Conservation (phyloP, 768 basidiomycete genomes). For the Punctularia strigosozonata region DNA sequence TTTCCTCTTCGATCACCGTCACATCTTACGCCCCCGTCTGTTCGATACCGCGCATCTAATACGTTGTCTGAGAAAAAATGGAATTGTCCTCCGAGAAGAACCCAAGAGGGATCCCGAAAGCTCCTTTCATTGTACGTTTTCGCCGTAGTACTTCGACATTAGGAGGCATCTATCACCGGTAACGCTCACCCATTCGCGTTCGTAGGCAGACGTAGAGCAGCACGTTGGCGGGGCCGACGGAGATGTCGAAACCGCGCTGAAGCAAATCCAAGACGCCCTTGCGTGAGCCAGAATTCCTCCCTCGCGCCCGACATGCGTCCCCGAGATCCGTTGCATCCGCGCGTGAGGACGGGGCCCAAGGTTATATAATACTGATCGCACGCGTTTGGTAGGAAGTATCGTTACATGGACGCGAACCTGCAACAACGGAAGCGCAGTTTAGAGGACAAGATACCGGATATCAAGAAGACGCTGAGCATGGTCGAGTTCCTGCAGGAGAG, state of each 20-base stretch:
- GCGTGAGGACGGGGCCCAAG: no score
- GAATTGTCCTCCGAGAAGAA: constrained; percentile 43
- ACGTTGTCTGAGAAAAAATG: constrained; percentile 8
- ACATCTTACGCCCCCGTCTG: no score
- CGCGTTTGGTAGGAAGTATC: constrained; percentile 74
- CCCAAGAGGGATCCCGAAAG: constrained; percentile 88
- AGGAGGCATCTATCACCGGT: background rate
- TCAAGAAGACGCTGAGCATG: constrained; percentile 84
- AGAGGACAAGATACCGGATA: constrained; percentile 94
- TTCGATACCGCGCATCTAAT: no score
- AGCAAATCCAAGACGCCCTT: constrained; percentile 82
- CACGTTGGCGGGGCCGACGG: constrained; percentile 73
- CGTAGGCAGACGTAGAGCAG: constrained; percentile 75
- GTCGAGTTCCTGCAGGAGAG: constrained; percentile 70
- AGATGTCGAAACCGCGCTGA: constrained; percentile 68
- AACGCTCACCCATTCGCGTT: background rate
- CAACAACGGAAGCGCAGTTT: constrained; percentile 66
- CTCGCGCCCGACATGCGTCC: constrained; percentile 3
- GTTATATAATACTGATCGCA: background rate
- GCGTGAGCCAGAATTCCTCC: constrained; percentile 47
- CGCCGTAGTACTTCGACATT: constrained; percentile 2
- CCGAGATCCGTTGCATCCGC: background rate
- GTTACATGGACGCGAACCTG: constrained; percentile 90
- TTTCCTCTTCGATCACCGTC: no score
- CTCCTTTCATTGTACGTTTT: constrained; percentile 81